Evolutionary conservation across 75 land plant species (phyloP).

Genomic region (Isoetes taiwanensis): DNA sequence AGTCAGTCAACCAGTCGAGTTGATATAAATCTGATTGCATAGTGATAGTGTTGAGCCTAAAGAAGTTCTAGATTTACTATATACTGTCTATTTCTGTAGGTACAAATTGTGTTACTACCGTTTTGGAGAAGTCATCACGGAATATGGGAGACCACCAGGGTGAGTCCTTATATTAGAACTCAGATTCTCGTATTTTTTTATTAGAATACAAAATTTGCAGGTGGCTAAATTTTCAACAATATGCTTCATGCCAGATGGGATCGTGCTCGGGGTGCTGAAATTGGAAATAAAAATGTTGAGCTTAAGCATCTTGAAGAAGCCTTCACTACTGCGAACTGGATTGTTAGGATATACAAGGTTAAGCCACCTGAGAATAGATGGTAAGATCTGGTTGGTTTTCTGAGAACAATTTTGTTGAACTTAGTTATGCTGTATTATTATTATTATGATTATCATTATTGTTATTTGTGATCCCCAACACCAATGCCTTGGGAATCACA

Average conservation of each 20-base stretch:
- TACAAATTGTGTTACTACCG: conserved; percentile 95
- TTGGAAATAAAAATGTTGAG: conserved; percentile 85
- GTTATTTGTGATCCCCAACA: no score
- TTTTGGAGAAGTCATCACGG: conserved; percentile 85
- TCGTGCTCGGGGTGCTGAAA: conserved; percentile 96
- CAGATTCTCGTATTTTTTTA: background rate
- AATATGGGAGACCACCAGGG: conserved; percentile 91
- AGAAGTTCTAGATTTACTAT: no score
- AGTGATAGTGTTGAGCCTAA: no score
- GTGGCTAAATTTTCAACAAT: no score
- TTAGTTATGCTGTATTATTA: no score
- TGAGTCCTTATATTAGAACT: conserved; percentile 26
- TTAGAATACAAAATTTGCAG: background rate
- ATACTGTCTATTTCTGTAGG: conserved; percentile 40
- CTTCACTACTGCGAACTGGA: conserved; percentile 96
- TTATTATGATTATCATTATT: no score
- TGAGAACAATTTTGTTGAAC: no score
- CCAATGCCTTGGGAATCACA: no score
- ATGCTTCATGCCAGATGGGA: conserved; percentile 52
- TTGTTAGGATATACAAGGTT: conserved; percentile 90
- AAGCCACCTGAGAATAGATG: conserved; percentile 82
- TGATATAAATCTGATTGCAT: no score
- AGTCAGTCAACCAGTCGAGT: no score
- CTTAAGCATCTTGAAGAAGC: conserved; percentile 93
- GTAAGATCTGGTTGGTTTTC: no score